Percentiles rank a stretch among this genome's conserved stretches.
Evolutionary conservation across 805 yeast species (phyloP).

Genomic region (Candida parachauliodes): DNA sequence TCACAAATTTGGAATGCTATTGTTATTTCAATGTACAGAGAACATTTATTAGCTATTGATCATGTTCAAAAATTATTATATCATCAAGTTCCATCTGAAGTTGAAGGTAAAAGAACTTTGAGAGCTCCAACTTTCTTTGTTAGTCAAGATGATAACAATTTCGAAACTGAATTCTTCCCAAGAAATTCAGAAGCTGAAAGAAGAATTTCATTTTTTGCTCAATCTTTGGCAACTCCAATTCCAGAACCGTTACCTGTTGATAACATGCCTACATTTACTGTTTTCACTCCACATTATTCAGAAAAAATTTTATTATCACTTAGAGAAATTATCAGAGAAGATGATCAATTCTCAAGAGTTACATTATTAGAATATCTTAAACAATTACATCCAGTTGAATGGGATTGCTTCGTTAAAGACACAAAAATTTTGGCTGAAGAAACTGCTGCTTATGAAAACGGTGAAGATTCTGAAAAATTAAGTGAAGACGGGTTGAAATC

Average conservation of each 20-base stretch:
- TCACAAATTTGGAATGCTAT: conserved; percentile 99
- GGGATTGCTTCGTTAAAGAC: conserved; percentile 56
- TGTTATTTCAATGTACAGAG: conserved; percentile 99
- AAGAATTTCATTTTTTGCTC: conserved; percentile 99
- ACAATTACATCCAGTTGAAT: conserved; percentile 52
- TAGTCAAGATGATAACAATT: conserved; percentile 92
- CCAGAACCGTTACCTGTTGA: conserved; percentile 99
- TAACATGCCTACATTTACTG: conserved; percentile 99
- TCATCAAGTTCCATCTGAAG: conserved; percentile 97
- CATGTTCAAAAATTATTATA: conserved; percentile 96
- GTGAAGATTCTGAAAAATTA: conserved; percentile 34
- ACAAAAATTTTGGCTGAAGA: conserved; percentile 54
- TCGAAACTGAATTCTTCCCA: conserved; percentile 97
- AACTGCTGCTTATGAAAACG: conserved; percentile 52
- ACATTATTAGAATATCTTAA: conserved; percentile 55
- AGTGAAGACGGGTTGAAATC: conserved; percentile 32
- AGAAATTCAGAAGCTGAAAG: conserved; percentile 97
- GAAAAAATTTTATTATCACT: conserved; percentile 77
- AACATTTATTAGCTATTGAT: conserved; percentile 95
- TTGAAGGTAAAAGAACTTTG: conserved; percentile 96
- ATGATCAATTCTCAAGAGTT: conserved; percentile 55
- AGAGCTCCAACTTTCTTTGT: conserved; percentile 99
- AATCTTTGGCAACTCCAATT: conserved; percentile 96
- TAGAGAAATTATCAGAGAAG: conserved; percentile 75
- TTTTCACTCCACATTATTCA: conserved; percentile 80